These are phyloP conservation scores for Boletus coccyginus DNA, from an alignment of 768 basidiomycete species.

Conservation along the genomic window DNA sequence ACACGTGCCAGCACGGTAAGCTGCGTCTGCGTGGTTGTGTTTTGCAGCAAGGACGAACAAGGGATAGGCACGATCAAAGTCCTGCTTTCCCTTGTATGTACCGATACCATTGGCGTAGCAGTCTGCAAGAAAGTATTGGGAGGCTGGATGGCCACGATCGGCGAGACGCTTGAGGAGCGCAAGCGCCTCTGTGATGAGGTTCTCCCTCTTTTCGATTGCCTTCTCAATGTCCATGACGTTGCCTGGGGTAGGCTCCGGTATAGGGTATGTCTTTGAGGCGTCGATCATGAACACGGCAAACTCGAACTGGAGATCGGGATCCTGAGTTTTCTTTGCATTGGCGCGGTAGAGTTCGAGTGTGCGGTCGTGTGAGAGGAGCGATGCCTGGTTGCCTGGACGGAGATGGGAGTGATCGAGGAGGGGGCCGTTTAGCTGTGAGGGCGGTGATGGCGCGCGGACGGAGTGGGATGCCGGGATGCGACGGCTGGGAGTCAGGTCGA, in stretches of 20 bases:
- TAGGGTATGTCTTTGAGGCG: conserved; percentile 85
- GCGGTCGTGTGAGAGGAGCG: conserved; percentile 90
- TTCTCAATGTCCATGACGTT: conserved; percentile 81
- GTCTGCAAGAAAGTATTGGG: conserved; percentile 97
- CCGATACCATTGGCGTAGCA: conserved; percentile 99
- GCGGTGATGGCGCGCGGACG: conserved; percentile 64
- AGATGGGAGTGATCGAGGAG: conserved; percentile 91
- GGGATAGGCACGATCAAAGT: conserved; percentile 96
- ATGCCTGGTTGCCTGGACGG: conserved; percentile 87
- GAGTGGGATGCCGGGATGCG: conserved; percentile 51
- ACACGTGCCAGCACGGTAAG: conserved; percentile 94
- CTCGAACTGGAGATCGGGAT: conserved; percentile 96
- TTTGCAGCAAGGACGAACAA: conserved; percentile 95
- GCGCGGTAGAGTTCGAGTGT: conserved; percentile 96
- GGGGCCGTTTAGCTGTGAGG: conserved; percentile 47
- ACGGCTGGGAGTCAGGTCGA: conserved; percentile 14
- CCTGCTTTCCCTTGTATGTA: conserved; percentile 83
- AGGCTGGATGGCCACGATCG: conserved; percentile 89
- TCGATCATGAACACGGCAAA: conserved; percentile 99
- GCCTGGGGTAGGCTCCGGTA: conserved; percentile 64
- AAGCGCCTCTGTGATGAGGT: conserved; percentile 85
- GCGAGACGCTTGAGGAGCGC: conserved; percentile 86
- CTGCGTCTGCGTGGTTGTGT: conserved; percentile 93
- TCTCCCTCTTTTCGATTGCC: conserved; percentile 79
- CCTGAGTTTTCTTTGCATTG: conserved; percentile 98